Base-by-base conservation (phyloP, 192 early-diverging fungal genomes). In the Rhizophagus clarus region DNA sequence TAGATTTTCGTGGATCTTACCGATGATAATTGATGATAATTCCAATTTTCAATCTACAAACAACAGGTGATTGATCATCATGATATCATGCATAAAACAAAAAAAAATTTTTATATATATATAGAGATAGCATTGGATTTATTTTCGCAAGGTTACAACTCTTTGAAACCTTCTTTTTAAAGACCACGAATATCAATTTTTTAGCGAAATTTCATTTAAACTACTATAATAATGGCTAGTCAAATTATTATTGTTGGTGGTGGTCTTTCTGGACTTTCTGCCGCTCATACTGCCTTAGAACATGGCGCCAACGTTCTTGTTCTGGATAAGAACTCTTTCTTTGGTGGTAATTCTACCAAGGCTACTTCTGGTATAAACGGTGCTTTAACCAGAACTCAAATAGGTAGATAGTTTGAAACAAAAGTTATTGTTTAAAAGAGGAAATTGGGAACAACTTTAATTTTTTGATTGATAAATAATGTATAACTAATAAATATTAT, bases 301-400 rank as follows among this genome's bases (percentile, higher is more conserved):
- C 90, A 94, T 63, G 95, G 95, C 42, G 92, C 92, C 60, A 93
- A 93, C 73, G 28, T 60, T 80, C 82, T 95, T 61, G 83, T 97
- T 45, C 82, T 96, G 40, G 95, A 96, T 83, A 97, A 97, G 84
- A 96, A 97, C 85, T 84, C 92, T 79, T 96, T 95, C 88, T 89
- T 97, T 78, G 95, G 95, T 61, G 96, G 96, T 34, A 98, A 98
- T 91, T 97, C 96, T 60, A 97, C 96, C 80, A 98, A 98, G 88
- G 97, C 97, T 29, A 97, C 96, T 20, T 97, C 96, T 6, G 97
- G 97, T 75, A 99, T 99, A 85, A 99, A 97, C 88, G 96, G 96
- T 61, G 96, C 94, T 51, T 86, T 93, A 47, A 99, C 97, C 61
- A 89, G 88, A 68, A 95, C 95, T 63, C 97, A 99, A 82, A 86